Conservation (phyloP, 1,284 basidiomycete species). For the Leccinum pachyderme region DNA sequence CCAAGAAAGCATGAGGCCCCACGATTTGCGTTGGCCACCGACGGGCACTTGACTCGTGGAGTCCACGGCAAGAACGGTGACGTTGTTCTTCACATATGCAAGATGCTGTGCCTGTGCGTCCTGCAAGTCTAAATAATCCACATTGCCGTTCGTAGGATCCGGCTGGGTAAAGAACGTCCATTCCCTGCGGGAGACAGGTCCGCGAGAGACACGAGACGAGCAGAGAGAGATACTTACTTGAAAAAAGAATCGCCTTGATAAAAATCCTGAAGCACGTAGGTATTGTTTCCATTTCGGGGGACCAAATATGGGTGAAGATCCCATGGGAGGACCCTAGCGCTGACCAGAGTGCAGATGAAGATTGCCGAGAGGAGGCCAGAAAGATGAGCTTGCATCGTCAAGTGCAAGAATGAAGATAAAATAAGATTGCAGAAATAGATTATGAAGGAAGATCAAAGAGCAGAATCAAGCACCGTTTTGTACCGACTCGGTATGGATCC, state of each 20-base stretch:
- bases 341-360: conserved; percentile 1
- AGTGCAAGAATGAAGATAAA: not conserved
- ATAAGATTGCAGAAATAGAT: not conserved
- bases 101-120: conserved; percentile 51
- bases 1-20: conserved; percentile 29
- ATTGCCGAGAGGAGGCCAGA: conserved; percentile 4
- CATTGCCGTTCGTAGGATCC: conserved; percentile 67
- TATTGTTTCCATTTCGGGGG: not conserved
- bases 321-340: not conserved
- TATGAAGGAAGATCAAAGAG: not conserved
- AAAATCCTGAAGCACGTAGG: conserved; percentile 15
- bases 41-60: conserved; percentile 44
- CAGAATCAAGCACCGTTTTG: conserved; percentile 5
- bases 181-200: conserved; percentile 34
- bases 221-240: conserved; percentile 14
- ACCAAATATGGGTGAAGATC: not conserved
- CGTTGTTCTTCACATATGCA: conserved; percentile 49
- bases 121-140: conserved; percentile 48
- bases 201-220: not conserved
- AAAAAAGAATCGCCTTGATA: conserved; percentile 23
- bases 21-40: conserved; percentile 63
- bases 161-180: conserved; percentile 55
- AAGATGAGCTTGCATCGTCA: conserved; percentile 8
- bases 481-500: not conserved
- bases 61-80: conserved; percentile 61